phyloP scores from a whole-genome alignment of 305 asterid species.

The Solanum chacoense region DNA sequence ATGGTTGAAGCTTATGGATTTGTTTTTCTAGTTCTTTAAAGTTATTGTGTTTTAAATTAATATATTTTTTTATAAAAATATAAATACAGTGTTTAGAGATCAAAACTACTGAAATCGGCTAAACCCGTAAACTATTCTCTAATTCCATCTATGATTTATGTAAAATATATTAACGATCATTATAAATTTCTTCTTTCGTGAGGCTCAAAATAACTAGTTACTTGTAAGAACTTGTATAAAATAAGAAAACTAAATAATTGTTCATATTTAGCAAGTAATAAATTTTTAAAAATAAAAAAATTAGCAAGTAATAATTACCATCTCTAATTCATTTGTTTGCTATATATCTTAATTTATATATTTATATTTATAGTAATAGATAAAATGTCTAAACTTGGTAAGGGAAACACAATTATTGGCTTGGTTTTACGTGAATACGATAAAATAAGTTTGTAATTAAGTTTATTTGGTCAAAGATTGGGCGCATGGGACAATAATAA shows the following conservation, averaged over 20 bases:
- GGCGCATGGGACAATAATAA: not conserved
- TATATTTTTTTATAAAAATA: rapidly evolving
- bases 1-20: not conserved
- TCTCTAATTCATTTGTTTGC: not conserved
- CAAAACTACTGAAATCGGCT: rapidly evolving
- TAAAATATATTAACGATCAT: not conserved
- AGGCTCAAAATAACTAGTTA: not conserved
- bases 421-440: not conserved
- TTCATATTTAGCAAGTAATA: not conserved
- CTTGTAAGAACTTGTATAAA: not conserved
- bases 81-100: not conserved
- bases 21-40: not conserved
- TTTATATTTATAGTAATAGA: not conserved
- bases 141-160: not conserved
- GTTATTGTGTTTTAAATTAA: not conserved
- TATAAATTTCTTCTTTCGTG: not conserved
- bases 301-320: not conserved
- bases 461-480: not conserved
- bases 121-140: not conserved
- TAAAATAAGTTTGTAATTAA: not conserved
- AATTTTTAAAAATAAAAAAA: too few species aligned
- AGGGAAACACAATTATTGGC: not conserved
- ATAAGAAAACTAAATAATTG: not conserved
- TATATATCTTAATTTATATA: not conserved
- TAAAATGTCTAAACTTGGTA: not conserved